These are phyloP conservation scores for Eimeria praecox DNA, from an alignment of 169 alveolate species.

Conservation along the genomic window DNA sequence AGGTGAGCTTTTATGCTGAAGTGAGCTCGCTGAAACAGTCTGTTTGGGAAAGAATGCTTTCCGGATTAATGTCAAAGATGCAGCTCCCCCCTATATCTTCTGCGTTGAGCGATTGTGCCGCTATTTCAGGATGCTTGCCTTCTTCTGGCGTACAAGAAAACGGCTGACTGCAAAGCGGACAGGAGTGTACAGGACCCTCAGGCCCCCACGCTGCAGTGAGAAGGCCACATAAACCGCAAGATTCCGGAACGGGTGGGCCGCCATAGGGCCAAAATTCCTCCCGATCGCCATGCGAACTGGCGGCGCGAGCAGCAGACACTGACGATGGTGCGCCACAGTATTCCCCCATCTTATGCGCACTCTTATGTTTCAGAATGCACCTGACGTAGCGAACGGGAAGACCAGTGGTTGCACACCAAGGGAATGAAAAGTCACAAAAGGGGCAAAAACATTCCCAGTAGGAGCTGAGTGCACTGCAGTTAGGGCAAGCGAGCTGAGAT, in stretches of 20 bases:
- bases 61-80: background rate
- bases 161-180: conserved; percentile 69
- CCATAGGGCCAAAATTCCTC: conserved; percentile 42
- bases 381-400: conserved; percentile 59
- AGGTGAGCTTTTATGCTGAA: background rate
- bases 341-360: background rate
- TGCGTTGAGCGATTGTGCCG: too few relatives aligned
- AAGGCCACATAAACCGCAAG: conserved; percentile 44
- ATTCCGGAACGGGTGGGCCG: conserved; percentile 40
- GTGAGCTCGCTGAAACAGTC: background rate
- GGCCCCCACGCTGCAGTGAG: conserved; percentile 74
- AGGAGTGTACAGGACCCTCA: conserved; percentile 39
- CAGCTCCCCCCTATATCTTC: conserved; percentile 14
- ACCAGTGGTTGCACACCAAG: conserved; percentile 71
- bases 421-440: conserved; percentile 45
- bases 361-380: background rate
- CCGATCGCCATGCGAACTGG: background rate
- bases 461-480: conserved; percentile 50
- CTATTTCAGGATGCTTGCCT: background rate
- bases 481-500: conserved; percentile 47
- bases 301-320: background rate
- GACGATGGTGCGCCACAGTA: background rate
- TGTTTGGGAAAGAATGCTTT: background rate
- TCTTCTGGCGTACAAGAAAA: background rate
- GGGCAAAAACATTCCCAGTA: conserved; percentile 74